Percentiles rank a stretch among this genome's conserved stretches.
These are phyloP conservation scores for Boletellus ananas DNA, from an alignment of 768 basidiomycete species.

Conservation along the genomic window DNA sequence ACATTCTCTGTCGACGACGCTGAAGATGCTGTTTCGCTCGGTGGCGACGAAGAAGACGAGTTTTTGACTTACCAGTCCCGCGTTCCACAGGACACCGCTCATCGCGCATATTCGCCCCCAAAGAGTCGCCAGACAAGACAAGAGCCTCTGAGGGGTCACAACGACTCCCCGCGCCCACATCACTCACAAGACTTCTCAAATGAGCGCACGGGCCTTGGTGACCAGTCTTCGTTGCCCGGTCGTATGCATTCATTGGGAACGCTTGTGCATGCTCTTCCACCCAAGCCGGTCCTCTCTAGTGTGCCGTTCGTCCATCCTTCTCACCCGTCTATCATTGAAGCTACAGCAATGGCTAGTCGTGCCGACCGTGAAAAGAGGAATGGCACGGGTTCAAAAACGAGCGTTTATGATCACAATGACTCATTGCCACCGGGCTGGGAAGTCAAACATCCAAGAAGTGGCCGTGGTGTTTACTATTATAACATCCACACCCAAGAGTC, in stretches of 20 bases:
- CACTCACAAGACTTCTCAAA: slow-evolving; percentile 8
- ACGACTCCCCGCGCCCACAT: slow-evolving; percentile 1
- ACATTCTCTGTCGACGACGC: slow-evolving; percentile 37
- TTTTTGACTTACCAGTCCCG: slow-evolving; percentile 44
- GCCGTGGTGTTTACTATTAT: slow-evolving; percentile 52
- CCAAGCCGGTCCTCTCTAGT: slow-evolving; percentile 54
- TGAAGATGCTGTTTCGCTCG: slow-evolving; percentile 67
- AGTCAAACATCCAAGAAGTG: slow-evolving; percentile 47
- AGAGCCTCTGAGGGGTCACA: slow-evolving; percentile 7
- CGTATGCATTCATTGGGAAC: slow-evolving; percentile 34
- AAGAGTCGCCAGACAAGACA: slow-evolving; percentile 13
- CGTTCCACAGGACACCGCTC: slow-evolving; percentile 26
- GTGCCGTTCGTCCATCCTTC: slow-evolving; percentile 53
- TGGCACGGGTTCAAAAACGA: slow-evolving; percentile 26
- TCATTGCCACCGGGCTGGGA: slow-evolving; percentile 61
- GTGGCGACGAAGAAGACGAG: slow-evolving; percentile 68
- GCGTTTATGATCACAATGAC: slow-evolving; percentile 27
- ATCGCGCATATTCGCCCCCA: slow-evolving; percentile 17
- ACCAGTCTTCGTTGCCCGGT: slow-evolving; percentile 23
- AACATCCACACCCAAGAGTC: slow-evolving; percentile 53
- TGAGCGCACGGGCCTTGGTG: slow-evolving; percentile 12
- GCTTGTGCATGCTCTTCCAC: slow-evolving; percentile 63
- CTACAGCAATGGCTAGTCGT: slow-evolving; percentile 56
- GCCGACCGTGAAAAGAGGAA: slow-evolving; percentile 43
- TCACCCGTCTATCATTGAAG: slow-evolving; percentile 56